phyloP scores from a whole-genome alignment of 2,329 filamentous ascomycete species.

The Conoideocrella luteorostrata region DNA sequence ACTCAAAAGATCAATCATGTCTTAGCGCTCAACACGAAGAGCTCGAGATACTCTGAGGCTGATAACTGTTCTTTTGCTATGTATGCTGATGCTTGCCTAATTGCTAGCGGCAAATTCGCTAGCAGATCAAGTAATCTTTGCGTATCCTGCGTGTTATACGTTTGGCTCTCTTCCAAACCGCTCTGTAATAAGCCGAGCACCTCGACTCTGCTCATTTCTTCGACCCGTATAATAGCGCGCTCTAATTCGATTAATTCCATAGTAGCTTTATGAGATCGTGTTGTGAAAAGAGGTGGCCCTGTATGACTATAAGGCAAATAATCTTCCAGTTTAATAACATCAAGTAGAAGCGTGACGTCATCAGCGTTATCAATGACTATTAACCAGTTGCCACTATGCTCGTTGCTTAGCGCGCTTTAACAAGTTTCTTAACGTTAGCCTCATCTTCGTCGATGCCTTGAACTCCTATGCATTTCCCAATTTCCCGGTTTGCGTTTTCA shows the following conservation, averaged over 20 bases:
- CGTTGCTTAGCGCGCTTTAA: constrained; percentile 26
- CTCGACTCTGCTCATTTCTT: constrained; percentile 16
- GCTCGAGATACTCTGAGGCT: constrained; percentile 18
- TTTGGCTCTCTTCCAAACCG: constrained; percentile 13
- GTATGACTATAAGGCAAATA: constrained; percentile 9
- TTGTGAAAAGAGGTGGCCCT: constrained; percentile 14
- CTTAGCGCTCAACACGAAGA: constrained; percentile 15
- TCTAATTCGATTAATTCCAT: constrained; percentile 4
- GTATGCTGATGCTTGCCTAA: constrained; percentile 28
- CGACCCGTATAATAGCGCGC: constrained; percentile 14
- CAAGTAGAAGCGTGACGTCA: constrained; percentile 25
- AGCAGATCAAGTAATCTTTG: constrained; percentile 23
- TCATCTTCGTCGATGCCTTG: constrained; percentile 24
- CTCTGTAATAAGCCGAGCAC: constrained; percentile 16
- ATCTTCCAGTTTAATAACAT: constrained; percentile 13
- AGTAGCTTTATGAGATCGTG: constrained; percentile 7
- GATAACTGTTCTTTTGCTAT: constrained; percentile 22
- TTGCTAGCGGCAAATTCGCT: constrained; percentile 26
- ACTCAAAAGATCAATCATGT: constrained; percentile 19
- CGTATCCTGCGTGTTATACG: constrained; percentile 13
- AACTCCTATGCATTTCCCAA: constrained; percentile 23
- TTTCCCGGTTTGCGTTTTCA: constrained; percentile 27
- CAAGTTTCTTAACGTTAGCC: constrained; percentile 27
- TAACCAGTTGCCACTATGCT: constrained; percentile 29
- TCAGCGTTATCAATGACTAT: constrained; percentile 41